A percentile compares a stretch with the other conserved stretches of the same genome.
Evolutionary conservation across 208 protist species (phyloP).

Genomic region (Trypanosoma melophagium): DNA sequence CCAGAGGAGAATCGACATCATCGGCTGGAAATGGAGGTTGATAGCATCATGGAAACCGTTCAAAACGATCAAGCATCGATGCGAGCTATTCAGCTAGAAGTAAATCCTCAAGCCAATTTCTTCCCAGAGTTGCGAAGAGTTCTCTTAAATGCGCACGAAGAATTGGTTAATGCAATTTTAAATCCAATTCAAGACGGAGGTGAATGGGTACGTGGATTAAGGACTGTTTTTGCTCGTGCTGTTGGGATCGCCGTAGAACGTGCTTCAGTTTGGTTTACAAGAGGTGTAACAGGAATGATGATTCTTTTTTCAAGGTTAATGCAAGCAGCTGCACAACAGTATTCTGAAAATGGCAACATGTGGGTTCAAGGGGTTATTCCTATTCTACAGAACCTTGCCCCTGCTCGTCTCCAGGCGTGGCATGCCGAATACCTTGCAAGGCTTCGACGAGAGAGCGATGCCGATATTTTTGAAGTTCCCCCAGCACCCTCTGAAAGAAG

Average conservation of each 20-base stretch:
- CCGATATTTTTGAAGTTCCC: constrained; percentile 9
- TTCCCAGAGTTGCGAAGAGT: constrained; percentile 9
- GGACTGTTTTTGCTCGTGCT: constrained; percentile 27
- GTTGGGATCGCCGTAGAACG: constrained; percentile 32
- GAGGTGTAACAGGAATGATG: constrained; percentile 12
- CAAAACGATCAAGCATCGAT: not conserved
- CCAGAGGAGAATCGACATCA: not conserved
- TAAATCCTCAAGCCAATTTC: constrained; percentile 9
- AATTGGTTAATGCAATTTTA: constrained; percentile 20
- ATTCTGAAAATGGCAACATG: not conserved
- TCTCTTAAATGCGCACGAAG: constrained; percentile 5
- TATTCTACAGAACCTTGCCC: not conserved
- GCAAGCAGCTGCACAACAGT: constrained; percentile 16
- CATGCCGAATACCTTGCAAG: constrained; percentile 8
- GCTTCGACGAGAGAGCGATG: constrained; percentile 25
- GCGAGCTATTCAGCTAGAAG: constrained; percentile 6
- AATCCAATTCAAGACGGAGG: not conserved
- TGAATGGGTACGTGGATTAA: constrained; percentile 35
- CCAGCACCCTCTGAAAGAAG: not conserved
- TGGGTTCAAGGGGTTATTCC: not conserved
- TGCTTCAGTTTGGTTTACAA: constrained; percentile 35
- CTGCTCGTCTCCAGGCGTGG: not conserved
- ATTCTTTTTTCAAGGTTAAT: constrained; percentile 6
- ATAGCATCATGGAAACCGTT: not conserved
- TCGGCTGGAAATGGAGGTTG: not conserved